Conservation (phyloP, 1,284 basidiomycete genomes). For the Phenoliferia sp. region DNA sequence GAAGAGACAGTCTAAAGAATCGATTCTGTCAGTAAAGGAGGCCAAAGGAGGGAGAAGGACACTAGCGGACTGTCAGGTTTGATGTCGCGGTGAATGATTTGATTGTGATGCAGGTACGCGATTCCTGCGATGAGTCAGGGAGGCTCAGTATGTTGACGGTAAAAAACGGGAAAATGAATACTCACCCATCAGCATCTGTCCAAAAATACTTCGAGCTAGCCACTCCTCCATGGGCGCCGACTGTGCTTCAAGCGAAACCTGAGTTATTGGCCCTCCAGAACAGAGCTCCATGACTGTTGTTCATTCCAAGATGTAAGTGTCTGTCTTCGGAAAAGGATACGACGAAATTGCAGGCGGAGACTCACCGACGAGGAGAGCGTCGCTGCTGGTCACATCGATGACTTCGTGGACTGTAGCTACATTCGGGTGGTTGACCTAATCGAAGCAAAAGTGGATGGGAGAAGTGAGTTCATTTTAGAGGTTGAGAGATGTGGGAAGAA, state of each 20-base stretch:
- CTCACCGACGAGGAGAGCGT: slow-evolving; percentile 50
- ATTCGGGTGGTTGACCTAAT: slow-evolving; percentile 35
- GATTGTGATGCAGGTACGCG: slow-evolving; percentile 52
- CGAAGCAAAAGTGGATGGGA: too few relatives aligned
- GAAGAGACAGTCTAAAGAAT: slow-evolving; percentile 49
- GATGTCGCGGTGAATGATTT: slow-evolving; percentile 45
- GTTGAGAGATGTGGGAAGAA: too few relatives aligned
- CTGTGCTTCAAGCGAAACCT: slow-evolving; percentile 42
- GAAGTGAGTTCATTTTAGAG: too few relatives aligned
- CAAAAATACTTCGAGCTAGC: slow-evolving; percentile 48
- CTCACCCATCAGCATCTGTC: slow-evolving; percentile 51
- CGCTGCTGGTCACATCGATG: slow-evolving; percentile 50
- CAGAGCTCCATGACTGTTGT: slow-evolving; percentile 47
- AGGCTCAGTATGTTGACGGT: too few relatives aligned
- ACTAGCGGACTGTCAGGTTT: slow-evolving; percentile 42
- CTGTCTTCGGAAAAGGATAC: too few relatives aligned
- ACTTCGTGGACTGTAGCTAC: slow-evolving; percentile 53
- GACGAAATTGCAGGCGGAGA: slow-evolving; percentile 2
- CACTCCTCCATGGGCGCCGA: slow-evolving; percentile 37
- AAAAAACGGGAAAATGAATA: too few relatives aligned
- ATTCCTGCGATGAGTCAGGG: slow-evolving; percentile 4
- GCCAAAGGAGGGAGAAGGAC: neutral
- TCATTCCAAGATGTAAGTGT: neutral
- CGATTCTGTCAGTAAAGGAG: neutral
- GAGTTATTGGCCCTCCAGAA: slow-evolving; percentile 47